Evolutionary conservation across 75 land plant genomes (phyloP).

Genomic region (Adiantum capillusveneris): DNA sequence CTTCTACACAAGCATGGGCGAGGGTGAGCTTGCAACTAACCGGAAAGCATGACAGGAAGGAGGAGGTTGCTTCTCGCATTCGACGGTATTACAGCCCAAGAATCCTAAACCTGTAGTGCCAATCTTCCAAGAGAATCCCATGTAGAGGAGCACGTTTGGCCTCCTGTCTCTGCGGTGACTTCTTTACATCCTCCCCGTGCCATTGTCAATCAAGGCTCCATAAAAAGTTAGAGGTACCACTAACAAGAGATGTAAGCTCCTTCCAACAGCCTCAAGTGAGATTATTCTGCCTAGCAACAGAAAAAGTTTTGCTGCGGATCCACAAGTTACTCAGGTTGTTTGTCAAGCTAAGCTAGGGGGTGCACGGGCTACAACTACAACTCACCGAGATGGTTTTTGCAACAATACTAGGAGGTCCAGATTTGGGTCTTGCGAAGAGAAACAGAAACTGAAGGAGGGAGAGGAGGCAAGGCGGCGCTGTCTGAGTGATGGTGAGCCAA

Average conservation of each 20-base stretch:
- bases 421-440: conserved; percentile 6
- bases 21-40: too few species aligned
- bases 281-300: conserved; percentile 9
- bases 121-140: conserved; percentile 27
- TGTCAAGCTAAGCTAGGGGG: not conserved
- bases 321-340: not conserved
- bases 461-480: conserved; percentile 21
- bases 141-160: not conserved
- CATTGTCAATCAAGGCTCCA: conserved; percentile 6
- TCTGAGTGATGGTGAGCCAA: conserved; percentile 18
- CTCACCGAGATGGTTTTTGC: not conserved
- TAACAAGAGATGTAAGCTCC: conserved; percentile 4
- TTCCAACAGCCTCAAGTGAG: not conserved
- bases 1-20: too few species aligned
- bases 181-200: conserved; percentile 13
- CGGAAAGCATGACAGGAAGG: too few species aligned
- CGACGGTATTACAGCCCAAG: too few species aligned
- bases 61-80: too few species aligned
- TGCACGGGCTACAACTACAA: conserved; percentile 4
- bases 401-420: conserved; percentile 7
- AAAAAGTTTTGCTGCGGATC: conserved; percentile 14
- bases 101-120: conserved; percentile 19
- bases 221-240: not conserved
- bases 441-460: conserved; percentile 13
- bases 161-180: conserved; percentile 10